phyloP scores from a whole-genome alignment of 805 yeast genomes.

The Wickerhamomyces chambardii region DNA sequence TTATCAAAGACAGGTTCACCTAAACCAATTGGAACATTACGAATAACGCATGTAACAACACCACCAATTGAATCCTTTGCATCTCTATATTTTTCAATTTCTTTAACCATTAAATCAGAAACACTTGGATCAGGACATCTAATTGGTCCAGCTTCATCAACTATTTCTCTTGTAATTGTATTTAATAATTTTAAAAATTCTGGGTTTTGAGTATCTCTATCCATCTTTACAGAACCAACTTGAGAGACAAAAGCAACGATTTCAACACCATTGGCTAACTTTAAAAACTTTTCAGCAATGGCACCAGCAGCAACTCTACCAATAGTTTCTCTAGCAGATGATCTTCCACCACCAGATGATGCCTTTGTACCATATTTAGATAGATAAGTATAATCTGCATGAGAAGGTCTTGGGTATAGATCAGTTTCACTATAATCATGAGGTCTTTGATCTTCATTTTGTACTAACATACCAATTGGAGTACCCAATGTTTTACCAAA shows the following conservation, averaged over 20 bases:
- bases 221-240: constrained; percentile 75
- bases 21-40: constrained; percentile 91
- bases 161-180: constrained; percentile 79
- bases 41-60: constrained; percentile 92
- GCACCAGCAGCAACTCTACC: constrained; percentile 99
- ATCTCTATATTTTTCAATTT: constrained; percentile 82
- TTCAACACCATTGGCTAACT: constrained; percentile 73
- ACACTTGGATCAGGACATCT: constrained; percentile 81
- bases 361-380: constrained; percentile 90
- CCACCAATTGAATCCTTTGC: constrained; percentile 94
- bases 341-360: constrained; percentile 94
- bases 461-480: constrained; percentile 89
- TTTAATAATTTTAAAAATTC: constrained; percentile 59
- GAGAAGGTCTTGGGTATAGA: constrained; percentile 93
- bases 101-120: constrained; percentile 74
- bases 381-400: constrained; percentile 93
- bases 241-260: constrained; percentile 95
- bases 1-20: constrained; percentile 99
- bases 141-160: constrained; percentile 82
- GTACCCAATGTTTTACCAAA: constrained; percentile 87
- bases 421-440: constrained; percentile 94
- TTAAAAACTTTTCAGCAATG: constrained; percentile 86
- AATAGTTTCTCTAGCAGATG: constrained; percentile 95
- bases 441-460: constrained; percentile 95
- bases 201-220: constrained; percentile 58